Conservation (phyloP, 371 early-diverging fungal genomes). For the Aphelidium insulamus region DNA sequence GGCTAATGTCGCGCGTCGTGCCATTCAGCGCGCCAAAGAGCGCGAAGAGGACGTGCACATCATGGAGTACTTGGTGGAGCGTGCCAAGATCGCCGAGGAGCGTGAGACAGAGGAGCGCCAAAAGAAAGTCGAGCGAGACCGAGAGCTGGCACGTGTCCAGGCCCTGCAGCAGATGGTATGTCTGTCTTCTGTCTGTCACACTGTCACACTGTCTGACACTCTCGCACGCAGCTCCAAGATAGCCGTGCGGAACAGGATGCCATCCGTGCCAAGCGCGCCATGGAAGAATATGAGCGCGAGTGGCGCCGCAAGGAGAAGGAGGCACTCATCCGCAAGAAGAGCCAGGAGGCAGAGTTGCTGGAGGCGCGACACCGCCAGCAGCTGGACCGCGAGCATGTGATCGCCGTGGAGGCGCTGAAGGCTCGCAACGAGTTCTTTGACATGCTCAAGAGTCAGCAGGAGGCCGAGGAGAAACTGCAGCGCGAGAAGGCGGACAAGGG, state of each 20-base stretch:
- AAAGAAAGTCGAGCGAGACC: constrained; percentile 23
- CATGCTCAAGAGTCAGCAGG: constrained; percentile 15
- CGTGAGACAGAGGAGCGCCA: constrained; percentile 11
- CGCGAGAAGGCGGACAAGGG: constrained; percentile 9
- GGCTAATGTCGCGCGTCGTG: constrained; percentile 2
- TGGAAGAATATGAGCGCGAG: constrained; percentile 26
- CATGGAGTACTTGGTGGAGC: constrained; percentile 22
- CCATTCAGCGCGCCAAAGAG: constrained; percentile 5
- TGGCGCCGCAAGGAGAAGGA: constrained; percentile 27
- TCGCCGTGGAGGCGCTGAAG: constrained; percentile 22
- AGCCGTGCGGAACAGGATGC: constrained; percentile 29
- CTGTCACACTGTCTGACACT: not conserved
- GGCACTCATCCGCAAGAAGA: constrained; percentile 10
- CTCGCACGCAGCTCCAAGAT: constrained; percentile 5
- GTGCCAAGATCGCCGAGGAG: constrained; percentile 19
- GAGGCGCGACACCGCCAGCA: constrained; percentile 18
- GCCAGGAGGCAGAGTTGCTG: constrained; percentile 13
- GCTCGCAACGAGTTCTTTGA: constrained; percentile 21
- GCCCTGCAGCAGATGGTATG: constrained; percentile 24
- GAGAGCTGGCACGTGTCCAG: constrained; percentile 17
- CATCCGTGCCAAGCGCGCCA: constrained; percentile 19
- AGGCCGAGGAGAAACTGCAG: constrained; percentile 14
- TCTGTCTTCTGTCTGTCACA: not conserved
- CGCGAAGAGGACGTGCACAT: constrained; percentile 24
- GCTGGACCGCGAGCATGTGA: constrained; percentile 18